phyloP scores from a whole-genome alignment of 345 rosid genomes.

The Aegle marmelos region DNA sequence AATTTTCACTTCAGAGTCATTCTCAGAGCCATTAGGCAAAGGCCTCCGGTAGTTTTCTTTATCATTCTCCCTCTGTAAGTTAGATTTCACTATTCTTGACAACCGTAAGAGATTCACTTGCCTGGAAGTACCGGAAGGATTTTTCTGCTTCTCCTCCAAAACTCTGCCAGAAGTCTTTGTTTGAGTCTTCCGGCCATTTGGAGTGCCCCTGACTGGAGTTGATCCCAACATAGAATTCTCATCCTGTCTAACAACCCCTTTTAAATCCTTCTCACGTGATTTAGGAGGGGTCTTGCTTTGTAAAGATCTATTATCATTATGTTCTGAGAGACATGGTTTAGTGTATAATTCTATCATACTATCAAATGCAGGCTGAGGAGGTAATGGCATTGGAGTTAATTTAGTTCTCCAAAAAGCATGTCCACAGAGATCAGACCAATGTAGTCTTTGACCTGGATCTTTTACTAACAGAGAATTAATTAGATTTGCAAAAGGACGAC shows the following conservation, averaged over 20 bases:
- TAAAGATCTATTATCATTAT: conserved; percentile 59
- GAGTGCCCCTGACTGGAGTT: conserved; percentile 66
- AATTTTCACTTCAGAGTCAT: conserved; percentile 83
- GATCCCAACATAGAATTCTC: conserved; percentile 53
- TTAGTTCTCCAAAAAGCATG: conserved; percentile 90
- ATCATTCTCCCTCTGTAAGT: conserved; percentile 91
- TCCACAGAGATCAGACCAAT: conserved; percentile 79
- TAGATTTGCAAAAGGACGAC: conserved; percentile 74
- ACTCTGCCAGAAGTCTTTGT: conserved; percentile 53
- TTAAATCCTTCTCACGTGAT: conserved; percentile 64
- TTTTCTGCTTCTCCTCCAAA: conserved; percentile 64
- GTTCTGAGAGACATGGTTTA: conserved; percentile 80
- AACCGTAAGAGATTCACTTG: conserved; percentile 81
- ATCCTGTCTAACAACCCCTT: conserved; percentile 54
- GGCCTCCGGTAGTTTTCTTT: conserved; percentile 96
- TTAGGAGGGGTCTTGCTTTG: conserved; percentile 76
- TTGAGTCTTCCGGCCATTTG: conserved; percentile 53
- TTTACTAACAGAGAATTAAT: conserved; percentile 82
- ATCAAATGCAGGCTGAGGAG: conserved; percentile 87
- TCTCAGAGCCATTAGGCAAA: conserved; percentile 63
- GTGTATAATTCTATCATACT: conserved; percentile 59
- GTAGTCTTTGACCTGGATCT: conserved; percentile 92
- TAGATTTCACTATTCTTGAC: conserved; percentile 89
- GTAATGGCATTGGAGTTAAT: conserved; percentile 52
- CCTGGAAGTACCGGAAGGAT: conserved; percentile 53